Conservation (phyloP, 139 green algal genomes). For the Chlorella sorokiniana region DNA sequence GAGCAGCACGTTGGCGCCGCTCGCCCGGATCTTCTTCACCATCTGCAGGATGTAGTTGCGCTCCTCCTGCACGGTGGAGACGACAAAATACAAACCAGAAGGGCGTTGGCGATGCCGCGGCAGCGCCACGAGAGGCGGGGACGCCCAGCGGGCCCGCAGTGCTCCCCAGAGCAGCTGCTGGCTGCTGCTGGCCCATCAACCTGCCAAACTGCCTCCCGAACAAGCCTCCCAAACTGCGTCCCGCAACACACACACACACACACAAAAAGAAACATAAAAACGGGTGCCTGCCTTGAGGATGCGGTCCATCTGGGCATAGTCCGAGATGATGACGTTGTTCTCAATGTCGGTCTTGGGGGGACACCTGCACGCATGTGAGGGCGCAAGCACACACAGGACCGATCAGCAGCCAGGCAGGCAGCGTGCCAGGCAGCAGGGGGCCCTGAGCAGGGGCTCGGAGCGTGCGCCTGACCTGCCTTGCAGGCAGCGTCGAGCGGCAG, state of each 20-base stretch:
- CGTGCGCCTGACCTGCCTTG: neutral
- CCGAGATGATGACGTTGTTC: slow-evolving; percentile 92
- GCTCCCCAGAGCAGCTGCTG: too few species aligned
- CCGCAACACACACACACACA: too few species aligned
- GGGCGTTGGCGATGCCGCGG: slow-evolving; percentile 54
- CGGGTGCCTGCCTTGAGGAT: slow-evolving; percentile 68
- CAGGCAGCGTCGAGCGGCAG: too few species aligned
- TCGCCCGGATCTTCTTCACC: slow-evolving; percentile 98
- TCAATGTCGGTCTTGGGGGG: slow-evolving; percentile 99
- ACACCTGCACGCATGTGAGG: slow-evolving; percentile 60
- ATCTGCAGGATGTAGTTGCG: slow-evolving; percentile 98
- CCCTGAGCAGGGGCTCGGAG: neutral
- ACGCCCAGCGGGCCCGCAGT: too few species aligned
- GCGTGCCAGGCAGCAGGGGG: neutral
- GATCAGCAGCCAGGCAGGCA: neutral
- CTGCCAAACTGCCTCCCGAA: too few species aligned
- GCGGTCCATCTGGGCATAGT: slow-evolving; percentile 58
- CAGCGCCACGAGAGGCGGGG: neutral
- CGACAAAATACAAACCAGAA: too few species aligned
- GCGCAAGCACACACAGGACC: neutral
- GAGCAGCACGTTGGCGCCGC: slow-evolving; percentile 97
- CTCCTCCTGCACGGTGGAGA: slow-evolving; percentile 92
- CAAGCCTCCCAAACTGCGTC: too few species aligned
- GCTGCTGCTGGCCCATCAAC: too few species aligned
- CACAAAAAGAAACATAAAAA: too few species aligned